These are phyloP conservation scores for Rubroboletus satanas DNA, from an alignment of 768 basidiomycete species.

Conservation along the genomic window DNA sequence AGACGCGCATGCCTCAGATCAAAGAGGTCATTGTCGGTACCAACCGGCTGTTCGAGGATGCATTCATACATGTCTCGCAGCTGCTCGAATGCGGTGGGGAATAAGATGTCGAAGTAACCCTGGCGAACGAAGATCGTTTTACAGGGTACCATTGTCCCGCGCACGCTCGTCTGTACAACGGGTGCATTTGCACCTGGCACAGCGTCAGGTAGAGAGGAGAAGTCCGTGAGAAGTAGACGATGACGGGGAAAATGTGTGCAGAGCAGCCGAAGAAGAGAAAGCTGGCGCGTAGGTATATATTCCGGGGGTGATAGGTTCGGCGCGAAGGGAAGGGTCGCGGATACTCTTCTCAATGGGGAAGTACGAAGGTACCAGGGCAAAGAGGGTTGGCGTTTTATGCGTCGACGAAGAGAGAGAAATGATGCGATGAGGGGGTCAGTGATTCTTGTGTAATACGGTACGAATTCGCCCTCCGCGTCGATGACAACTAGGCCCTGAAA, in stretches of 20 bases:
- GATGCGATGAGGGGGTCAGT: constrained; percentile 80
- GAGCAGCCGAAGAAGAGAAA: constrained; percentile 79
- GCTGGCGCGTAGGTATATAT: constrained; percentile 88
- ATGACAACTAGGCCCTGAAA: constrained; percentile 81
- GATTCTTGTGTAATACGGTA: constrained; percentile 76
- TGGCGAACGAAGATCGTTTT: constrained; percentile 88
- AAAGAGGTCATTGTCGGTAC: constrained; percentile 15
- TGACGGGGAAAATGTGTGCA: constrained; percentile 85
- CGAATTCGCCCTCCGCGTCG: constrained; percentile 77
- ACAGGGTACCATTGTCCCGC: constrained; percentile 82
- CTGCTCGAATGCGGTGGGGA: constrained; percentile 86
- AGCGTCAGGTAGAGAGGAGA: constrained; percentile 81
- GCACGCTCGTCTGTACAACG: constrained; percentile 92
- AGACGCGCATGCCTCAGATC: constrained; percentile 35
- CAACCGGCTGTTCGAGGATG: constrained; percentile 60
- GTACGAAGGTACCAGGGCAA: constrained; percentile 55
- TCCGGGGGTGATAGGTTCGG: constrained; percentile 86
- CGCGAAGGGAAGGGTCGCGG: constrained; percentile 75
- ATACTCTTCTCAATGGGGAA: constrained; percentile 57
- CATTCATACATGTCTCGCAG: constrained; percentile 90
- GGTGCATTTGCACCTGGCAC: constrained; percentile 69
- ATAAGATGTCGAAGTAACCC: constrained; percentile 98
- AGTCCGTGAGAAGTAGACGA: constrained; percentile 92
- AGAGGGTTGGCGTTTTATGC: constrained; percentile 54
- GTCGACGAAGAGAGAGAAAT: constrained; percentile 66